Evolutionary conservation across 2,329 filamentous ascomycete genomes (phyloP).

Genomic region (Exophiala sideris): DNA sequence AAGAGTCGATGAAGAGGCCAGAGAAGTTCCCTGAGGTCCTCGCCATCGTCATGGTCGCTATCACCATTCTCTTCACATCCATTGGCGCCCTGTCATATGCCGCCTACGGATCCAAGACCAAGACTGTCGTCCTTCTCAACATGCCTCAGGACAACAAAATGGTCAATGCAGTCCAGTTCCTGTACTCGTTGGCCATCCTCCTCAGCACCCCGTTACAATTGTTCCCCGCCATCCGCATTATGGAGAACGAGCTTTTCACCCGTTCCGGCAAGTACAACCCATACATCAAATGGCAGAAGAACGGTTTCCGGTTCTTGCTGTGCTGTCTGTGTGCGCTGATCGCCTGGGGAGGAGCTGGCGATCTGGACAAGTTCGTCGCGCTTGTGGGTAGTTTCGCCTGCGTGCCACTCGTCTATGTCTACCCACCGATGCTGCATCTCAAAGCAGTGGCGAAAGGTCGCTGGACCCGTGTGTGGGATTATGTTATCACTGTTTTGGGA

Average conservation of each 20-base stretch:
- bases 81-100: slow-evolving; percentile 95
- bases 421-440: slow-evolving; percentile 92
- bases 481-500: slow-evolving; percentile 76
- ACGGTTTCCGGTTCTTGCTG: slow-evolving; percentile 88
- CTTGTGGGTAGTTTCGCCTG: slow-evolving; percentile 97
- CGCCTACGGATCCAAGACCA: slow-evolving; percentile 89
- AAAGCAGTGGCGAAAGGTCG: slow-evolving; percentile 69
- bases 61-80: slow-evolving; percentile 82
- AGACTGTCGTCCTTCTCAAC: slow-evolving; percentile 95
- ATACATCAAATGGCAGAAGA: slow-evolving; percentile 99
- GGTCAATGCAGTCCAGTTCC: slow-evolving; percentile 92
- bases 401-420: slow-evolving; percentile 94
- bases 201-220: slow-evolving; percentile 94
- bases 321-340: slow-evolving; percentile 82
- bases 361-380: slow-evolving; percentile 95
- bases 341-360: slow-evolving; percentile 86
- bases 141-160: slow-evolving; percentile 92
- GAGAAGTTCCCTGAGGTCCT: slow-evolving; percentile 87
- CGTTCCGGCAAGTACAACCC: slow-evolving; percentile 96
- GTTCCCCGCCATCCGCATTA: slow-evolving; percentile 95
- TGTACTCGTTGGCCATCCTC: slow-evolving; percentile 97
- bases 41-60: slow-evolving; percentile 87
- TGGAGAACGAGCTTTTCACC: slow-evolving; percentile 90
- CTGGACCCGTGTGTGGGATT: slow-evolving; percentile 67
- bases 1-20: slow-evolving; percentile 92